Evolutionary conservation across 345 rosid species (phyloP), one percentile per base, ranked within the genome.

Genomic region (Aquilaria yunnanensis): DNA sequence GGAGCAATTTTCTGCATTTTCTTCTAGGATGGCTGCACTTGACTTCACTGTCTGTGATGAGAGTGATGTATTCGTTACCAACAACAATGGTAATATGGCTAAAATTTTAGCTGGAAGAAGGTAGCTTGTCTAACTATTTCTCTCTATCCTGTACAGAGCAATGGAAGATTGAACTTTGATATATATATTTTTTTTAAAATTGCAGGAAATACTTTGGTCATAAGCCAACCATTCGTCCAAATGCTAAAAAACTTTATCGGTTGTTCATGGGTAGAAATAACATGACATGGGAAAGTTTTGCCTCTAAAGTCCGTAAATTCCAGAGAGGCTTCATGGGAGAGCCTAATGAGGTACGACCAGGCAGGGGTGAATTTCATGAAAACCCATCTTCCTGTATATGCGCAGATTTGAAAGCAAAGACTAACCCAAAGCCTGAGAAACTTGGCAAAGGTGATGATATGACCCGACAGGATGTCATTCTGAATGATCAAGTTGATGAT

Each of bases 21-120:
- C 97, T 66, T 95, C 99, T 9, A 77, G 99, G 49, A 95, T 95
- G 99, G 99, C 99, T 77, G 99, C 99, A 0, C 88, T 95, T 6
- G 99, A 95, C 75, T 95, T 91, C 64, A 78, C 84, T 46, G 99
- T 90, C 58, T 94, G 97, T 54, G 97, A 90, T 65, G 91, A 86
- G 80, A 94, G 99, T 66, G 96, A 88, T 70, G 96, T 94, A 2
- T 90, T 94, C 62, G 97, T 90, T 52, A 90, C 99, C 54, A 94
- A 94, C 77, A 95, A 95, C 74, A 94, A 94, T 51, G 99, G 99
- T 53, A 94, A 94, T 75, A 94, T 94, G 99, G 99, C 97, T 9
- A 82, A 64, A 66, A 94, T 94, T 31, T 74, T 94, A 76, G 96
- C 97, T 14, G 99, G 99, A 59, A 71, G 96, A 74, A 88, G 99